Conservation (phyloP, 768 basidiomycete genomes). For the Pulveroboletus sp. region DNA sequence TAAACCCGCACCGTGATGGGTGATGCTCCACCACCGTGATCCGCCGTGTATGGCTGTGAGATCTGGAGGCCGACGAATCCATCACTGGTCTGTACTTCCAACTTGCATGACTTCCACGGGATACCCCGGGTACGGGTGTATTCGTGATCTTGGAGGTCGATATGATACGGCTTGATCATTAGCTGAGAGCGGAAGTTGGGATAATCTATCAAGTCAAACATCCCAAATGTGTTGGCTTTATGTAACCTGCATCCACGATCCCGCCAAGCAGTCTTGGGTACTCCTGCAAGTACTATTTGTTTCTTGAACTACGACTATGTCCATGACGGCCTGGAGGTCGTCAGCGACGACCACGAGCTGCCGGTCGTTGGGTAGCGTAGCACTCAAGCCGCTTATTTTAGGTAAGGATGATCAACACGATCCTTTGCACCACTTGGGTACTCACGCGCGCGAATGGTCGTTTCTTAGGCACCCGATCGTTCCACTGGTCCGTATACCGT, state of each 20-base stretch:
- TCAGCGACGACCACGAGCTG: constrained; percentile 21
- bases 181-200: constrained; percentile 1
- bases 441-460: not conserved
- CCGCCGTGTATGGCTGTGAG: constrained; percentile 2
- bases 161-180: constrained; percentile 13
- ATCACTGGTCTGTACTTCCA: not conserved
- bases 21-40: not conserved
- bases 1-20: too few species aligned
- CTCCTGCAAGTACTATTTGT: constrained; percentile 17
- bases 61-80: constrained; percentile 9
- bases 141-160: not conserved
- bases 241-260: constrained; percentile 19
- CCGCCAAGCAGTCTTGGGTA: constrained; percentile 1
- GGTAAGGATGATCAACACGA: constrained; percentile 13
- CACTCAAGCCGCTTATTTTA: constrained; percentile 21
- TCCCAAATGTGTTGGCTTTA: constrained; percentile 15
- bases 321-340: constrained; percentile 32
- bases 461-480: constrained; percentile 27
- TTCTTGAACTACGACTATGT: constrained; percentile 28
- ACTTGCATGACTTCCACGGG: constrained; percentile 9
- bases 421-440: not conserved
- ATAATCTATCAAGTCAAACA: not conserved
- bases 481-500: constrained; percentile 29
- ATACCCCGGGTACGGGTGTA: constrained; percentile 9
- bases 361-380: constrained; percentile 16